Conservation (phyloP, 805 yeast genomes). For the Candida maltosa region DNA sequence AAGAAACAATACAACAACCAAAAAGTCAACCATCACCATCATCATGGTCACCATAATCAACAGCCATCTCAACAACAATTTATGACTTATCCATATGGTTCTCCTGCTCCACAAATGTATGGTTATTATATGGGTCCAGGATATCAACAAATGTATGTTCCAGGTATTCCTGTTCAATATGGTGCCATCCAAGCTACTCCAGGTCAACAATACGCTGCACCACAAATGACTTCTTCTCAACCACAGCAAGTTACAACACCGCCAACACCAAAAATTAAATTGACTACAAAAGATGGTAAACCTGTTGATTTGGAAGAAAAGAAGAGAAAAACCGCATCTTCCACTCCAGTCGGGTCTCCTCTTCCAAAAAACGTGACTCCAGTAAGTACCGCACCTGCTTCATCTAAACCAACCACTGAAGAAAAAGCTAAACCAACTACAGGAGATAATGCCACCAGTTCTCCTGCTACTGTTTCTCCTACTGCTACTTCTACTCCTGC, state of each 20-base stretch:
- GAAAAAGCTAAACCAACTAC: not conserved
- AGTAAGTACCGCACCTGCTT: conserved; percentile 8
- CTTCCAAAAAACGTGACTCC: conserved; percentile 8
- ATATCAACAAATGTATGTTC: conserved; percentile 21
- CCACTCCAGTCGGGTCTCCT: conserved; percentile 32
- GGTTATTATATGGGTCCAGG: conserved; percentile 19
- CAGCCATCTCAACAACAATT: conserved; percentile 9
- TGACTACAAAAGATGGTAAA: conserved; percentile 42
- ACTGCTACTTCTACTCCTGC: conserved; percentile 9
- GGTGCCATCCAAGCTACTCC: conserved; percentile 13
- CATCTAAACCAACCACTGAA: conserved; percentile 8
- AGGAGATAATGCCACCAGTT: conserved; percentile 6
- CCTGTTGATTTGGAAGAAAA: conserved; percentile 41
- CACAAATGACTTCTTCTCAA: conserved; percentile 8
- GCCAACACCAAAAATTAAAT: conserved; percentile 24
- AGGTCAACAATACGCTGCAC: conserved; percentile 7
- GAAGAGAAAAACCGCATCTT: conserved; percentile 25
- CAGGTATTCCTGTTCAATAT: conserved; percentile 20
- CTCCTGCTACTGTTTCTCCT: conserved; percentile 9
- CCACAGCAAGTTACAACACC: conserved; percentile 9
- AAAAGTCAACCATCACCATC: conserved; percentile 15
- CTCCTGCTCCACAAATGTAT: conserved; percentile 5
- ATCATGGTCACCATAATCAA: conserved; percentile 10
- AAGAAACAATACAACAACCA: conserved; percentile 11
- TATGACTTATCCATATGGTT: conserved; percentile 6